Base-by-base conservation (phyloP, 23 red algal genomes). In the Gracilaria caudata region DNA sequence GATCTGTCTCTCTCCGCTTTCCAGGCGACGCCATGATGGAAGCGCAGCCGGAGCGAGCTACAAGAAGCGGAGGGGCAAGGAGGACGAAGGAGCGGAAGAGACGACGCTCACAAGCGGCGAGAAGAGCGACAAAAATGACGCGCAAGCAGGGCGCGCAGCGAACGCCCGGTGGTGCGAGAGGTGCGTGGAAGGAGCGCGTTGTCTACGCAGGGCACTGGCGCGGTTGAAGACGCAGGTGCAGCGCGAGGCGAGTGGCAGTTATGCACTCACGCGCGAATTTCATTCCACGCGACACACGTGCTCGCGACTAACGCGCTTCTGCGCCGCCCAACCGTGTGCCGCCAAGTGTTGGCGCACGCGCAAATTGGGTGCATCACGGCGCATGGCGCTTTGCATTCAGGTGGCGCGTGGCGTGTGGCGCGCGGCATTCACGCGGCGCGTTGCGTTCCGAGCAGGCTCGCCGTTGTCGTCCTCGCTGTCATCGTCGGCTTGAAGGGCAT, bases 1-100 rank as follows among this genome's bases (percentile, higher is more conserved):
- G 84, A 80, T 99, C 97, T 58, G 92, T 96, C 73, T 99, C 97
- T 49, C 97, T 78, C 17, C 97, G 86, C 75, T 92, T 99, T 17
- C 90, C 92, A 45, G 93, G 97, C 34, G 93, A 96, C 41, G 97
- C 85, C 97, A 96, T 96, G 61, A 46, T 85, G 60, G 59, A 49
- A 60, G 44, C 46, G 51, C 38, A 85, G 81, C 60, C 64, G 49
- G 64, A 68, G 81, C 78, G 40, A 44, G 24, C 24, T 20, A 23
- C 23, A 61, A 12, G 23, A 61, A 30, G 66, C 17, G 33, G 38
- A 11, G 38, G 70, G 70, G 70, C 3, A 21, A 24, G 70, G 4
- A 9, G 34, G 65, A 14, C 34, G 23, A 29, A 23, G 4, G 3
- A 7, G 57, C 21, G 11, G 23, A 13, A 7, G 45, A 49, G 45